Conservation (phyloP, 2,329 filamentous ascomycete genomes). For the Fusarium drepaniforme region DNA sequence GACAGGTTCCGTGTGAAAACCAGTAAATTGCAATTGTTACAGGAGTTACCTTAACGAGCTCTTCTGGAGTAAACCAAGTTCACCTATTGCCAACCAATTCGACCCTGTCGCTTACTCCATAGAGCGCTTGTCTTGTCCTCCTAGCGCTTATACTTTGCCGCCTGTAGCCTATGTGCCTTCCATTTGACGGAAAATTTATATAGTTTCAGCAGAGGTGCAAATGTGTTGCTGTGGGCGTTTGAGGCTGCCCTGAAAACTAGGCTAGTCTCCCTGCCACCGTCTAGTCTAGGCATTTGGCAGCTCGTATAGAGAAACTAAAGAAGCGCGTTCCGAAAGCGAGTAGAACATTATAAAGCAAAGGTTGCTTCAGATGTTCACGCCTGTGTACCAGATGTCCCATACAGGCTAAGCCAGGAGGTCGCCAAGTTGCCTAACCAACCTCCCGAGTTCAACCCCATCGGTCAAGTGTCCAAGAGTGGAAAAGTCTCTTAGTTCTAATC, state of each 20-base stretch:
- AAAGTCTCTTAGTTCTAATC: neutral
- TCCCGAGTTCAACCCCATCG: neutral
- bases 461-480: neutral
- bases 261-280: neutral
- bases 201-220: neutral
- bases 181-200: neutral
- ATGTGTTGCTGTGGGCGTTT: neutral
- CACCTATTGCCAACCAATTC: neutral
- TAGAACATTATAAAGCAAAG: neutral
- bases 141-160: neutral
- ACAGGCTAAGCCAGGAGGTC: neutral
- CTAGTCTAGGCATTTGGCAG: neutral
- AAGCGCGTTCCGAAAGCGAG: neutral
- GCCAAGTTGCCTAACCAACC: neutral
- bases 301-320: neutral
- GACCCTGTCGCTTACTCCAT: neutral
- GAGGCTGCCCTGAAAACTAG: neutral
- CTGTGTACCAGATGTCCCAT: neutral
- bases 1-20: neutral
- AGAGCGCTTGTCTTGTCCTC: neutral
- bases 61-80: neutral
- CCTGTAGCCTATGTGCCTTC: neutral
- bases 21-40: too few species aligned
- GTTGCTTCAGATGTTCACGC: neutral
- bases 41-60: neutral